Base-by-base conservation (phyloP, 2,329 filamentous ascomycete genomes). In the Piedraia hortae region DNA sequence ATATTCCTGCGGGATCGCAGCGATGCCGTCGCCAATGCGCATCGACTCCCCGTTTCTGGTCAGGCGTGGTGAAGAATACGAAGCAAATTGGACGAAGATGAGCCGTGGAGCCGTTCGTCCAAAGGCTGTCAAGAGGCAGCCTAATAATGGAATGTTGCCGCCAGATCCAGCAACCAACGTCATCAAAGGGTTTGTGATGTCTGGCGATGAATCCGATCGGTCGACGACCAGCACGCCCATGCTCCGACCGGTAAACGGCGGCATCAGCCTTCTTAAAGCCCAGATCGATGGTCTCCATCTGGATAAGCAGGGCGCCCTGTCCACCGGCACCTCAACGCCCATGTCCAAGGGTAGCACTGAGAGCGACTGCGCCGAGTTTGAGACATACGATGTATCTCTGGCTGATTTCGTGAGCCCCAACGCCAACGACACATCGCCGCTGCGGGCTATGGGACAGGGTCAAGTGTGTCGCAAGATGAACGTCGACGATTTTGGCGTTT, bases 401-500 rank as follows among this genome's bases (percentile, higher is more conserved):
- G 10, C 7, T 17, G 16, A 7, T 17, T 17, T 10, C 7, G 10
- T 10, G 10, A 17, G 16, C 7, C 16, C 7, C 10, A 17, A 7
- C 7, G 7, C 16, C 7, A 17, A 7, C 16, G 16, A 10, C 16
- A 7, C 7, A 17, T 10, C 10, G 16, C 16, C 7, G 10, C 7
- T 17, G 16, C 10, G 59, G 12, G 55, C 57, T 9, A 44, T 62
- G 45, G 58, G 34, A 39, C 54, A 36, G 42, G 54, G 46, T 30
- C 43, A 54, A 16, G 38, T 61, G 19, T 36, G 41, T 23, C 64
- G 73, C 31, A 93, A 97, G 52, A 91, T 93, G 71, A 71, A 69
- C 5, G 68, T 78, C 2, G 63, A 68, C 6, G 85, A 97, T 43
- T 97, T 97, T 42, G 71, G 89, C 37, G 65, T 73, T 6, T 51